phyloP scores from a whole-genome alignment of 805 yeast species.

The Lipomyces spencermartinsiae region DNA sequence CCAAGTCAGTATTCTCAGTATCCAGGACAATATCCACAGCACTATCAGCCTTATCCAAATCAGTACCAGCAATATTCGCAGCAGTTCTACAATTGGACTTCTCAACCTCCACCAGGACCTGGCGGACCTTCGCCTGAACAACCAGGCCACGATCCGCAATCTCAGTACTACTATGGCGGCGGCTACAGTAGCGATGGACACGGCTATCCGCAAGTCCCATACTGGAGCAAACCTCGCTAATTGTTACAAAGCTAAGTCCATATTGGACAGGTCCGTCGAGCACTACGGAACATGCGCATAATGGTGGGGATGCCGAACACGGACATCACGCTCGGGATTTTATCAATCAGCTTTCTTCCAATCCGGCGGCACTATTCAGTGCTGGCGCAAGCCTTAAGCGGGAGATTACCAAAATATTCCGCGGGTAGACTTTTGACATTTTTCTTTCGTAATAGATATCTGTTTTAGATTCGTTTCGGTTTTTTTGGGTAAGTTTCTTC shows the following conservation, averaged over 20 bases:
- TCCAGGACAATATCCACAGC: slow-evolving; percentile 9
- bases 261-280: not conserved
- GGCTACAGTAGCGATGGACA: not conserved
- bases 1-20: not conserved
- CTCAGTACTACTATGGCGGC: not conserved
- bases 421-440: not conserved
- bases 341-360: not conserved
- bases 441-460: not conserved
- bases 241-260: not conserved
- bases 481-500: not conserved
- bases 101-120: not conserved
- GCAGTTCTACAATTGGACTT: slow-evolving; percentile 5
- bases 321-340: not conserved
- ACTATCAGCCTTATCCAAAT: slow-evolving; percentile 12
- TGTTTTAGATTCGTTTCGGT: not conserved
- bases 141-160: not conserved
- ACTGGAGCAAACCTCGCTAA: slow-evolving; percentile 14
- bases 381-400: not conserved
- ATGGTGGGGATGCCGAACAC: too few species aligned
- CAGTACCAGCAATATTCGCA: slow-evolving; percentile 9
- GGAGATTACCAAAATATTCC: not conserved
- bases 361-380: not conserved
- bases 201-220: slow-evolving; percentile 9
- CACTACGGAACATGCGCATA: not conserved
- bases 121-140: not conserved